These are phyloP conservation scores for Microbotryum lychnidis-dioicae DNA, from an alignment of 1,284 basidiomycete species.

Conservation along the genomic window DNA sequence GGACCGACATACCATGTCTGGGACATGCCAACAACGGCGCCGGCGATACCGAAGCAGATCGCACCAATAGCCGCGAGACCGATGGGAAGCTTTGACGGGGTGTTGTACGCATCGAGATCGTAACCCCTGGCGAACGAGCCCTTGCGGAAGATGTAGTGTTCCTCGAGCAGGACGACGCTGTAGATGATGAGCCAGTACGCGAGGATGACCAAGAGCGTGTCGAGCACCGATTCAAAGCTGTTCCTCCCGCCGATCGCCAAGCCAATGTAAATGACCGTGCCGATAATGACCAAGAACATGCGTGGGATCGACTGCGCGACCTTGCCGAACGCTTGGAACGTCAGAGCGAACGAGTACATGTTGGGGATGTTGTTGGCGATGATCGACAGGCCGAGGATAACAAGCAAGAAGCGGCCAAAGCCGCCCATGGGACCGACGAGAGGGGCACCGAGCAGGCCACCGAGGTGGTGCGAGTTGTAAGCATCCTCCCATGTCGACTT, in stretches of 20 bases:
- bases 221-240: conserved; percentile 38
- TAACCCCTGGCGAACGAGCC: conserved; percentile 35
- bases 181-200: conserved; percentile 43
- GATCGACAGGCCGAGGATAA: conserved; percentile 39
- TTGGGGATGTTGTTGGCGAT: conserved; percentile 40
- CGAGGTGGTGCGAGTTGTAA: conserved; percentile 52
- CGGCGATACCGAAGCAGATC: conserved; percentile 35
- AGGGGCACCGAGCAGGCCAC: conserved; percentile 42
- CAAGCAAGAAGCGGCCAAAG: conserved; percentile 32
- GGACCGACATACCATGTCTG: conserved; percentile 39
- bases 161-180: conserved; percentile 38
- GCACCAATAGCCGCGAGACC: conserved; percentile 38
- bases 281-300: conserved; percentile 39
- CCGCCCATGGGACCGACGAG: conserved; percentile 34
- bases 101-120: conserved; percentile 41
- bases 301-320: conserved; percentile 38
- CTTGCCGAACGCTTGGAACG: conserved; percentile 40
- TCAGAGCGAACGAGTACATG: conserved; percentile 34
- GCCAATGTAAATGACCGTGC: conserved; percentile 33
- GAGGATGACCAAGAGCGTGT: conserved; percentile 32
- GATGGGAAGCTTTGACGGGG: conserved; percentile 28
- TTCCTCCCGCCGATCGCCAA: conserved; percentile 41
- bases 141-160: conserved; percentile 42
- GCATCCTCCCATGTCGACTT: conserved; percentile 51
- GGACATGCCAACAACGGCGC: conserved; percentile 38